These are phyloP conservation scores for Urostyla sp. DNA, from an alignment of 73 alveolate species.

Conservation along the genomic window DNA sequence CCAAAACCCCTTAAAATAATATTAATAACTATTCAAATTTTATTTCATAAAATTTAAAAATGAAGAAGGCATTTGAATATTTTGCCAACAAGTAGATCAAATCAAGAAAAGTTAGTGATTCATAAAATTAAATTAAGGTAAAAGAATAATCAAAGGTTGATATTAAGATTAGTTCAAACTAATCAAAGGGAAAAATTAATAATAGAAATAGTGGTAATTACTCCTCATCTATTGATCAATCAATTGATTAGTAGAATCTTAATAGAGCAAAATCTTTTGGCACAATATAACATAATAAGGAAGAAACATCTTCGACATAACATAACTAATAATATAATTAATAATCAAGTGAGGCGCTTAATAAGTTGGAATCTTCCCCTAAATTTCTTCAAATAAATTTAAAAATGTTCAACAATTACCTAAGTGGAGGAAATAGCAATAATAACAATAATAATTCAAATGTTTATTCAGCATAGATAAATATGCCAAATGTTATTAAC, in stretches of 20 bases:
- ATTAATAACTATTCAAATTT: background rate
- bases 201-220: too few relatives aligned
- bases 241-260: too few relatives aligned
- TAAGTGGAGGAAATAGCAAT: constrained; percentile 34
- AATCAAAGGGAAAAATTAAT: background rate
- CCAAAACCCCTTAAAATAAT: too few relatives aligned
- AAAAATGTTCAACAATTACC: constrained; percentile 37
- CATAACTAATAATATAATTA: too few relatives aligned
- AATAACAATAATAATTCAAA: constrained; percentile 9
- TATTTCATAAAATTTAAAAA: background rate
- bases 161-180: background rate
- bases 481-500: background rate
- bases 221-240: constrained; percentile 8
- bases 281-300: background rate
- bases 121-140: background rate
- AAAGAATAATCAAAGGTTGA: background rate
- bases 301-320: constrained; percentile 8
- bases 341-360: too few relatives aligned
- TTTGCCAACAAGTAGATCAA: constrained; percentile 1
- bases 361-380: constrained; percentile 17
- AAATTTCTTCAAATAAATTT: constrained; percentile 12
- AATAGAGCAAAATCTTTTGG: too few relatives aligned
- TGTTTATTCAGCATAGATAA: background rate
- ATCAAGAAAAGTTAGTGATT: background rate
- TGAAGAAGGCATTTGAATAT: constrained; percentile 36